Base-by-base conservation (phyloP, 495 filamentous ascomycete genomes). In the Penicillium angulare region DNA sequence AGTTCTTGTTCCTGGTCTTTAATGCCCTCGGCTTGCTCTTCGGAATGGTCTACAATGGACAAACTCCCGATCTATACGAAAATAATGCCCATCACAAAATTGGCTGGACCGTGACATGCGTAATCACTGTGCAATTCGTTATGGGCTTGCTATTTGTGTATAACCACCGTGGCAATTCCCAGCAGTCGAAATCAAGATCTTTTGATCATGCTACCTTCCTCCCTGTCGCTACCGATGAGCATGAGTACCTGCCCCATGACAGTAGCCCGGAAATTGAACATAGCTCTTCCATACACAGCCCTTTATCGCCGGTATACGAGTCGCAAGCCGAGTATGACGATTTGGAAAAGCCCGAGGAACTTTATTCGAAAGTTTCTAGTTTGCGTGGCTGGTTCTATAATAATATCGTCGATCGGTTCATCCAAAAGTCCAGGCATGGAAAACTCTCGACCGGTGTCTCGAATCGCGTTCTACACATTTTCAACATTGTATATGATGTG, bases 31-130 rank as follows among this genome's bases (percentile, higher is more conserved):
- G 87, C 29, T 56, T 95, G 46, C 61, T 95, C 18, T 60, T 91
- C 33, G 86, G 83, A 2, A 79, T 85, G 45, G 73, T 93, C 17
- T 96, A 96, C 72, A 89, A 92, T 64, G 76, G 76, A 54, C 83
- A 80, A 40, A 96, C 90, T 0, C 91, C 91, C 2, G 89, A 96
- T 64, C 71, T 98, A 1, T 97, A 97, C 63, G 80, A 84, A 41
- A 86, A 89, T 61, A 95, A 96, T 63, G 81, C 87, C 4, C 95
- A 97, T 64, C 85, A 90, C 69, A 91, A 86, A 67, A 77, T 93
- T 43, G 93, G 93, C 26, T 97, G 93, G 93, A 74, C 88, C 32
- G 77, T 86, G 26, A 92, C 87, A 8, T 87, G 81, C 74, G 75
- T 90, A 10, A 73, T 87, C 10, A 70, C 75, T 35, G 80, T 75